These are phyloP conservation scores for Tephrocybe rancida DNA, from an alignment of 768 basidiomycete species.

Conservation along the genomic window DNA sequence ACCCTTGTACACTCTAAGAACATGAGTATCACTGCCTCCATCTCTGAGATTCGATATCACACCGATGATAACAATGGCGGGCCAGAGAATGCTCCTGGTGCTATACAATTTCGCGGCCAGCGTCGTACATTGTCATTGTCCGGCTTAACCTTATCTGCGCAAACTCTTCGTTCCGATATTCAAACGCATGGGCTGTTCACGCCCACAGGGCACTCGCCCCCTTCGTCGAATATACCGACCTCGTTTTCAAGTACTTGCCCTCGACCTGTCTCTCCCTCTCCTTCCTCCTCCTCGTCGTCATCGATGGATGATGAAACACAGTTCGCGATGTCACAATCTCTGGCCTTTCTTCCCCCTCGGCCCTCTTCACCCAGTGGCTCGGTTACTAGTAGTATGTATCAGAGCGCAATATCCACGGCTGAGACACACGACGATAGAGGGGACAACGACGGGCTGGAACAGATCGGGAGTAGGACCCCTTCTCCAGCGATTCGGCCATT, in stretches of 20 bases:
- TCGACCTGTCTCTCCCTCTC: slow-evolving; percentile 38
- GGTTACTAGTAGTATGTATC: slow-evolving; percentile 71
- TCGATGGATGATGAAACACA: slow-evolving; percentile 69
- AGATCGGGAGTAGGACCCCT: slow-evolving; percentile 13
- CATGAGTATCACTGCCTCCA: slow-evolving; percentile 59
- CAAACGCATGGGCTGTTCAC: slow-evolving; percentile 14
- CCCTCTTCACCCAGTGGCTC: slow-evolving; percentile 48
- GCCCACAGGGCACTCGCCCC: slow-evolving; percentile 26
- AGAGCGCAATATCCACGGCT: slow-evolving; percentile 64
- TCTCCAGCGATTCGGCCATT: slow-evolving; percentile 11
- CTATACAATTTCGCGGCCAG: slow-evolving; percentile 23
- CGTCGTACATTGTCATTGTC: slow-evolving; percentile 56
- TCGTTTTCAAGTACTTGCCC: slow-evolving; percentile 14
- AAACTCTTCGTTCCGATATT: slow-evolving; percentile 37
- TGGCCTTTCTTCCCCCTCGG: slow-evolving; percentile 59
- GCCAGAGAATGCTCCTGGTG: slow-evolving; percentile 4
- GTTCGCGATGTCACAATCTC: slow-evolving; percentile 75
- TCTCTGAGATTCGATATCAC: slow-evolving; percentile 61
- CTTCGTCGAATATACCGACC: background rate
- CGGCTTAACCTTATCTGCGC: slow-evolving; percentile 57
- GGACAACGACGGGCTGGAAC: background rate
- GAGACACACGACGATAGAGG: slow-evolving; percentile 5
- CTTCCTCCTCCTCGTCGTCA: slow-evolving; percentile 49
- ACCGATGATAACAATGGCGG: slow-evolving; percentile 35
- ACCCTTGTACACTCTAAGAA: slow-evolving; percentile 68